phyloP scores from a whole-genome alignment of 2,329 filamentous ascomycete species.

The Fusarium vanettenii region DNA sequence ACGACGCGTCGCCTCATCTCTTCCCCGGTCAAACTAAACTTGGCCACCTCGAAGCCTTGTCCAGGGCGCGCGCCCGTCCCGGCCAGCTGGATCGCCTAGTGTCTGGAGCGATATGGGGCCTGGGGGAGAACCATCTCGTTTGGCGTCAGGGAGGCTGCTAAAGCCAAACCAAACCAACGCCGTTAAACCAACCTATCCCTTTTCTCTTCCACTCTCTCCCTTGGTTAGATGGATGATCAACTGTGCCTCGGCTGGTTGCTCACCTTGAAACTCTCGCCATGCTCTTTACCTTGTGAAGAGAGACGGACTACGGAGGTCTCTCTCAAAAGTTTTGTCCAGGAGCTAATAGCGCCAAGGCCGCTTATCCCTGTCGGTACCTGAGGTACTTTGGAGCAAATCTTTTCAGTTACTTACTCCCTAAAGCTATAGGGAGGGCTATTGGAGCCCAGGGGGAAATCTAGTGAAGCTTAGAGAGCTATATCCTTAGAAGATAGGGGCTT shows the following conservation, averaged over 20 bases:
- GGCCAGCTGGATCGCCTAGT: conserved; percentile 1
- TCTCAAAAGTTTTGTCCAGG: too few relatives aligned
- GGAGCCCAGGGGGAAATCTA: too few relatives aligned
- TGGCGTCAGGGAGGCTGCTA: conserved; percentile 23
- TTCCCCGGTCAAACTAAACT: not conserved
- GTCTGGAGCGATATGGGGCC: conserved; percentile 2
- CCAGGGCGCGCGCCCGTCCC: conserved; percentile 1
- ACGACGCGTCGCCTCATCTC: not conserved
- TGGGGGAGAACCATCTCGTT: conserved; percentile 13
- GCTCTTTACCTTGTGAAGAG: not conserved
- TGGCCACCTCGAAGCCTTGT: not conserved
- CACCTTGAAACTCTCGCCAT: not conserved
- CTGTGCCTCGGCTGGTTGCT: not conserved
- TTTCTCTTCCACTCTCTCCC: not conserved
- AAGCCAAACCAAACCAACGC: conserved; percentile 4
- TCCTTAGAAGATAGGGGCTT: too few relatives aligned
- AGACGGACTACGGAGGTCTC: too few relatives aligned
- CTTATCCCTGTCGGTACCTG: too few relatives aligned
- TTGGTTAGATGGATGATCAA: not conserved
- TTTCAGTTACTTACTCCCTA: too few relatives aligned
- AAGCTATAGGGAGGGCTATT: too few relatives aligned
- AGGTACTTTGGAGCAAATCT: too few relatives aligned
- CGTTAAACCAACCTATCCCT: not conserved
- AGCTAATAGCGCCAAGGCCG: too few relatives aligned
- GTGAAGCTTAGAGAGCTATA: too few relatives aligned